Evolutionary conservation across 2,329 filamentous ascomycete genomes (phyloP), one percentile per base, ranked within the genome.

Genomic region (Fusarium decemcellulare): DNA sequence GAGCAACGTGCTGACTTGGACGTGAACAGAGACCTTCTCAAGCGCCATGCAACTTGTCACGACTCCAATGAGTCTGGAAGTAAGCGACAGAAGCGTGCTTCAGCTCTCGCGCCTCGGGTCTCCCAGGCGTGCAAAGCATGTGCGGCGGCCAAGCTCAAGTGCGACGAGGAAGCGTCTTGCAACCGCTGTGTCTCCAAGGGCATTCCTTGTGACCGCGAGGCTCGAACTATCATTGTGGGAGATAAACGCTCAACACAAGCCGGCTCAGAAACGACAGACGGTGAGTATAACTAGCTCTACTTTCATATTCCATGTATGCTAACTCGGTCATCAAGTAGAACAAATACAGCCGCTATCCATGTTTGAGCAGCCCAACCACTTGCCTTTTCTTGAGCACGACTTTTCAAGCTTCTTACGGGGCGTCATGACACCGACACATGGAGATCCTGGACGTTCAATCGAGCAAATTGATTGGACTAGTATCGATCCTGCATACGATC

Each of bases 111-210:
- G 7, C 64, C 59, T 15, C 39, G 64, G 7, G 64, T 67, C 6
- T 67, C 64, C 14, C 64, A 61, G 44, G 64, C 64, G 4, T 67
- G 64, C 42, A 67, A 67, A 30, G 43, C 63, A n/a, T 67, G 64
- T 48, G 64, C 64, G 2, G 56, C 64, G 12, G 51, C 64, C 11
- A 67, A 67, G 32, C 64, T 67, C 42, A 67, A 67, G 37, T 67
- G 64, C 43, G 64, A 67, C 37, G 61, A 67, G 27, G 61, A 61
- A 27, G 57, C 59, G 34, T 56, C 64, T 11, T 67, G 64, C 16
- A 57, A 53, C 14, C 52, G 63, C 6, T 67, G 63, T 42, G 18
- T 59, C 16, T 53, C 55, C 36, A 52, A 57, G 40, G 63, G 63
- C 14, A 53, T 67, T 5, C 30, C 42, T 2, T 67, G 63, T 37